These are phyloP conservation scores for Plasmodium falciparum DNA, from an alignment of 169 alveolate genomes.

Conservation along the genomic window DNA sequence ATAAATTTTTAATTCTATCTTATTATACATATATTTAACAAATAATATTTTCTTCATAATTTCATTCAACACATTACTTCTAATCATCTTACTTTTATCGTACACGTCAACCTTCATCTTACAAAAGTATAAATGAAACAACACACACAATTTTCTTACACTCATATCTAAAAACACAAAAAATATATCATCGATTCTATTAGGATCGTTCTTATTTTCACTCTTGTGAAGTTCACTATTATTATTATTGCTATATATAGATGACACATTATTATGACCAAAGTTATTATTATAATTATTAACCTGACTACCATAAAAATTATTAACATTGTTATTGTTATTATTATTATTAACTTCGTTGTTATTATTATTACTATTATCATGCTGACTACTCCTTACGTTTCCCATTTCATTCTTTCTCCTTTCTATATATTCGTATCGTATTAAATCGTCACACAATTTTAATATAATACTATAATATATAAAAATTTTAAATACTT, in stretches of 20 bases:
- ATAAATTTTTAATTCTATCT: constrained; percentile 39
- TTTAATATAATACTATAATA: constrained; percentile 71
- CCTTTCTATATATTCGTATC: constrained; percentile 11
- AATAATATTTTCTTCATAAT: constrained; percentile 40
- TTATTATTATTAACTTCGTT: neutral
- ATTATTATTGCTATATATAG: neutral
- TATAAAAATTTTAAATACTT: constrained; percentile 62
- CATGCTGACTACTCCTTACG: neutral
- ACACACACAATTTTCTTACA: constrained; percentile 57
- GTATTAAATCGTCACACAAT: constrained; percentile 54
- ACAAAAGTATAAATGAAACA: constrained; percentile 55
- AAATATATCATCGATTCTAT: constrained; percentile 37
- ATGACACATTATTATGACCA: neutral
- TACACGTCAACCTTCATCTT: constrained; percentile 67
- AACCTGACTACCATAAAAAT: neutral
- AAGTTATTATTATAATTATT: neutral
- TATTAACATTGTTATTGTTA: neutral
- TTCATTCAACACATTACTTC: constrained; percentile 52
- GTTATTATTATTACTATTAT: neutral
- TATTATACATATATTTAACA: constrained; percentile 61
- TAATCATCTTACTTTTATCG: constrained; percentile 41
- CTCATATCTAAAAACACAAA: constrained; percentile 74
- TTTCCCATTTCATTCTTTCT: neutral
- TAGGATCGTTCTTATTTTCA: constrained; percentile 1
- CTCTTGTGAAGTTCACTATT: neutral